Base-by-base conservation (phyloP, 306 rosid genomes). In the Elaeagnus macrophylla region DNA sequence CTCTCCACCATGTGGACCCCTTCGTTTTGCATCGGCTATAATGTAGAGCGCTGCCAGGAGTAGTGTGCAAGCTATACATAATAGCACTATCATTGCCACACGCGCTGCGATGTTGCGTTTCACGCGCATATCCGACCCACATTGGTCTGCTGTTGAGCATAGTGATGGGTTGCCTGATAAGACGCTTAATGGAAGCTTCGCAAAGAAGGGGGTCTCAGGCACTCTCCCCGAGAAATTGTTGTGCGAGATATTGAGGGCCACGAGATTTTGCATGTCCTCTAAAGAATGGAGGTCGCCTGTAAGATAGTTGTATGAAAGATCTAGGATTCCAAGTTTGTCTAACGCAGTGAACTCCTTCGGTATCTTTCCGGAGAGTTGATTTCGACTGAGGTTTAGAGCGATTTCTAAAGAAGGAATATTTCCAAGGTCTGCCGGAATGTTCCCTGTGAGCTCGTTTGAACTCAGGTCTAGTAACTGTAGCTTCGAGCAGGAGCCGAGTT, bases 131-230 rank as follows among this genome's bases (percentile, higher is more conserved):
- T 16, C 69, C 5, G 56, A 36, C 60, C 49, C 9, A 71, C 95
- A 86, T 7, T 63, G 68, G 62, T 72, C 59, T 3, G 86, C 88
- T 18, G 90, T 1, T 58, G 78, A 69, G 74, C 93, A 91, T 14
- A 91, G 80, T 7, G 73, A 66, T 5, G 87, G 95, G 62, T 86
- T 91, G 7, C 85, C 93, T 8, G 83, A 70, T 62, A 91, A 70
- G 42, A 67, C 89, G 59, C 77, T 87, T 32, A 84, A 35, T 0
- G 99, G 96, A 6, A 91, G 94, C 72, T 75, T 77, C 45, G 84
- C 41, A 73, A 87, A 91, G 87, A 91, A 84, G 6, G 87, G 81
- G 42, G 91, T 84, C 65, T 84, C 81, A 0, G 99, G 99, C 3
- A 91, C 66, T 32, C 64, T 72, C 3, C 99, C 96, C 2, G 93